Evolutionary conservation across 148 eudicot species (phyloP), one percentile per base, ranked within the genome.

Genomic region (Silene uniflora): DNA sequence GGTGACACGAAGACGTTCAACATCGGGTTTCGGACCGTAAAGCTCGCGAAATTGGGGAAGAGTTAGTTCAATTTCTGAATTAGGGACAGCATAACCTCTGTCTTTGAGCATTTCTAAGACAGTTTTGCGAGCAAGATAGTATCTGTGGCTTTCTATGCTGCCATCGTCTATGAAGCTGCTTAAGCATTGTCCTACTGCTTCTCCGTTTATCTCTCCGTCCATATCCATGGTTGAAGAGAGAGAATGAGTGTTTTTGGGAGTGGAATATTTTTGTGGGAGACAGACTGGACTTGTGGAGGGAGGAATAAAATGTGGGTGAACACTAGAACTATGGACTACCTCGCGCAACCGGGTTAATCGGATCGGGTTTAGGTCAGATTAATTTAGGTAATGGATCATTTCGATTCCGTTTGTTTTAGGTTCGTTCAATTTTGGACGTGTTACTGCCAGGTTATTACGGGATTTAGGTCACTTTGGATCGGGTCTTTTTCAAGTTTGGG

Each of bases 101-200:
- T 93, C 98, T 59, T 73, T 83, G 32, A 93, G 88, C 98, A 93
- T 91, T 76, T 93, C 94, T 7, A 91, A 81, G 16, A 78, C 35
- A 0, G 98, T 93, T 72, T 86, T 84, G 0, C 98, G 85, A 0
- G 98, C 88, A 1, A 89, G 79, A 76, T 83, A 93, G 93, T 91
- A 91, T 3, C 94, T 76, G 82, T 93, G 98, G 64, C 91, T 87
- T 58, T 89, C 98, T 0, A 58, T 61, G 78, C 84, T 87, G 13
- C 98, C 97, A 3, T 78, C 80, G 75, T 93, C 98, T 2, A 88
- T 55, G 29, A 76, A 88, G 78, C 90, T 76, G 77, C 84, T 85
- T 6, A 79, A 49, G 18, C 82, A 79, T 6, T 72, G 24, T 16
- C 73, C 73, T 4, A 61, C 67, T 7, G 70, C 62, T 22, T 74